A percentile compares a stretch with the other conserved stretches of the same genome.
phyloP scores from a whole-genome alignment of 805 yeast genomes.

The Candida koratica region DNA sequence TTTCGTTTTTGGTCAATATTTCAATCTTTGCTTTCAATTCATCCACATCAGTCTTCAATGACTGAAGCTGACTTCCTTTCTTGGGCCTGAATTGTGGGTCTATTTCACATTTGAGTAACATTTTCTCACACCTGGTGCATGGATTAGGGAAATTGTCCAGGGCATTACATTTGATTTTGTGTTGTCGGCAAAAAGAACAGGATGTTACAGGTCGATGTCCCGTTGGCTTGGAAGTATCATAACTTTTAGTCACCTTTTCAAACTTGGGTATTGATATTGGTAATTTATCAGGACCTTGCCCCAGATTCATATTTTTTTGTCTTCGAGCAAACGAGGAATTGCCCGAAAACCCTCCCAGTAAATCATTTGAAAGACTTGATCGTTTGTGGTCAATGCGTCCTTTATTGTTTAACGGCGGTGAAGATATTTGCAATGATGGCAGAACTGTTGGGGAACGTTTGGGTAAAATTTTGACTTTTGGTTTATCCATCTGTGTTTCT shows the following conservation, averaged over 20 bases:
- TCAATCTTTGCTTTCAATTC: constrained; percentile 72
- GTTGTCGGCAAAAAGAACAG: constrained; percentile 92
- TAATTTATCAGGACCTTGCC: neutral
- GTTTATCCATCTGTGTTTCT: constrained; percentile 31
- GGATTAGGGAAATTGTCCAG: constrained; percentile 76
- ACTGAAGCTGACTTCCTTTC: constrained; percentile 86
- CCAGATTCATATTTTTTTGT: constrained; percentile 7
- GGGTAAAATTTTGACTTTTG: constrained; percentile 41
- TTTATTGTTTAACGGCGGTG: constrained; percentile 9
- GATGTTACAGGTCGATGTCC: constrained; percentile 85
- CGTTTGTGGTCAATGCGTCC: constrained; percentile 16
- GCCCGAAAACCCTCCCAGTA: neutral
- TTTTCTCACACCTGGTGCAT: constrained; percentile 76
- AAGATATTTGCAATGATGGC: constrained; percentile 10
- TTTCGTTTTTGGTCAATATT: constrained; percentile 58
- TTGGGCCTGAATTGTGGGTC: constrained; percentile 90
- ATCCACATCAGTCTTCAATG: constrained; percentile 78
- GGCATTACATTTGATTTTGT: constrained; percentile 90
- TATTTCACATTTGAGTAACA: constrained; percentile 78
- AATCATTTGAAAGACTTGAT: constrained; percentile 9
- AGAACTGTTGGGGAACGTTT: constrained; percentile 29
- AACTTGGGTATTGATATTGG: constrained; percentile 7
- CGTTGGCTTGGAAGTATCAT: constrained; percentile 17
- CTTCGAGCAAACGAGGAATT: constrained; percentile 6
- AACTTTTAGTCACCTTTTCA: constrained; percentile 8